These are phyloP conservation scores for Barnettozyma californica DNA, from an alignment of 805 yeast species.

Conservation along the genomic window DNA sequence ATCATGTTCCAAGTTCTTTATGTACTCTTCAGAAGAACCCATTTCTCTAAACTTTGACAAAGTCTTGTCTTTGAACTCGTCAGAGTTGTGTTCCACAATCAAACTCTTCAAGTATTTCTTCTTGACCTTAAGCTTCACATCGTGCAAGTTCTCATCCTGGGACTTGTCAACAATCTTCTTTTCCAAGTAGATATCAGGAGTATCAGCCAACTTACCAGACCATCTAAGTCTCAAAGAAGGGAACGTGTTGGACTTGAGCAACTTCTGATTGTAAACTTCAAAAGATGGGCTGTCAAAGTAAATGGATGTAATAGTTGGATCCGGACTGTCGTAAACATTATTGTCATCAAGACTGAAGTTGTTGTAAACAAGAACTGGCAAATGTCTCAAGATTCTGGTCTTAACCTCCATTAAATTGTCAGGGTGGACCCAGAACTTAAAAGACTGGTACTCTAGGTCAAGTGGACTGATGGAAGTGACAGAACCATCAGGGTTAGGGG, in stretches of 20 bases:
- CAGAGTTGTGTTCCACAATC: conserved; percentile 46
- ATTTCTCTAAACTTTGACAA: conserved; percentile 58
- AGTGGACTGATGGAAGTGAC: conserved; percentile 12
- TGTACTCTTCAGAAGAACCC: conserved; percentile 46
- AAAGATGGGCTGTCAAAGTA: conserved; percentile 84
- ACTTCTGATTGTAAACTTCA: conserved; percentile 80
- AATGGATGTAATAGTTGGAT: conserved; percentile 80
- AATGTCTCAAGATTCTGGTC: conserved; percentile 87
- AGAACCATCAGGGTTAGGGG: conserved; percentile 26
- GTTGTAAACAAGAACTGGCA: conserved; percentile 80
- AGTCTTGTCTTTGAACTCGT: conserved; percentile 42
- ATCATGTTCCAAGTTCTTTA: conserved; percentile 48
- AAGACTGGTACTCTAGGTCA: conserved; percentile 47
- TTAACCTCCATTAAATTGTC: conserved; percentile 96
- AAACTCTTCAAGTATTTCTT: conserved; percentile 79
- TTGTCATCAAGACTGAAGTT: conserved; percentile 40
- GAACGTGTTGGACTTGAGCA: conserved; percentile 60
- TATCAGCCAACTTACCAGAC: conserved; percentile 77
- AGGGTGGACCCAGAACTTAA: conserved; percentile 96
- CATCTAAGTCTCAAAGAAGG: conserved; percentile 84
- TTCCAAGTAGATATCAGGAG: conserved; percentile 77
- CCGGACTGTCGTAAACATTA: conserved; percentile 37
- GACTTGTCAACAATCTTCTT: conserved; percentile 63
- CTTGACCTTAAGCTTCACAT: conserved; percentile 63
- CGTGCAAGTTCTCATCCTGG: conserved; percentile 46